phyloP scores from a whole-genome alignment of 1,284 basidiomycete genomes.

The Marasmius tenuissimus region DNA sequence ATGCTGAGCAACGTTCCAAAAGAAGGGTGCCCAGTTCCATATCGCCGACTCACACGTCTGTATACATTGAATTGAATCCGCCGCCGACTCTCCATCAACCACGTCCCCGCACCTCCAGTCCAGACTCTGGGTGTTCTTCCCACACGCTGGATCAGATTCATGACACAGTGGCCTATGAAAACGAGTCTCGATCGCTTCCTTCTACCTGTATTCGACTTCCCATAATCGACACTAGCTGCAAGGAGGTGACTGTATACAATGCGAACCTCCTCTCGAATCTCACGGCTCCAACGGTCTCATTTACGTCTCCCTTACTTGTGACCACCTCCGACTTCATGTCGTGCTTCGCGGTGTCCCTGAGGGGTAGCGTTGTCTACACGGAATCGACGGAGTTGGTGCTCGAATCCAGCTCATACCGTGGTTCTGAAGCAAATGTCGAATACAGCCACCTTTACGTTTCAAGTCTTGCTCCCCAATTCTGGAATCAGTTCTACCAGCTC shows the following conservation, averaged over 20 bases:
- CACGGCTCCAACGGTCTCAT: background rate
- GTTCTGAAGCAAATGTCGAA: background rate
- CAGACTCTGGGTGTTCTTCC: background rate
- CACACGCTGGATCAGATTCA: background rate
- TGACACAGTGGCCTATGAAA: background rate
- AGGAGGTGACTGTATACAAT: background rate
- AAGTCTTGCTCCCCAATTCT: background rate
- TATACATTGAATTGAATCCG: too few species aligned
- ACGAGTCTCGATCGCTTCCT: background rate
- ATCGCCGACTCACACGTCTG: too few species aligned
- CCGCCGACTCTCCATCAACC: too few species aligned
- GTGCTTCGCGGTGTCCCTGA: background rate
- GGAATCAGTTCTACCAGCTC: background rate
- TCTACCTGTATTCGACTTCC: background rate
- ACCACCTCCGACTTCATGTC: background rate
- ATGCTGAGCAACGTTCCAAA: background rate
- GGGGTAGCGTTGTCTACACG: background rate
- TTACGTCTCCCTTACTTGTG: background rate
- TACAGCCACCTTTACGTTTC: background rate
- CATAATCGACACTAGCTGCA: background rate
- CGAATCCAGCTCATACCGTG: background rate
- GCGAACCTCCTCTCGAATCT: background rate
- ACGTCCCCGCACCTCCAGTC: too few species aligned
- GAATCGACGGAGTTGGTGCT: background rate
- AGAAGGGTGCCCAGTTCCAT: too few species aligned